These are phyloP conservation scores for Trichoderma sp. DNA, from an alignment of 2,329 filamentous ascomycete genomes.

Conservation along the genomic window DNA sequence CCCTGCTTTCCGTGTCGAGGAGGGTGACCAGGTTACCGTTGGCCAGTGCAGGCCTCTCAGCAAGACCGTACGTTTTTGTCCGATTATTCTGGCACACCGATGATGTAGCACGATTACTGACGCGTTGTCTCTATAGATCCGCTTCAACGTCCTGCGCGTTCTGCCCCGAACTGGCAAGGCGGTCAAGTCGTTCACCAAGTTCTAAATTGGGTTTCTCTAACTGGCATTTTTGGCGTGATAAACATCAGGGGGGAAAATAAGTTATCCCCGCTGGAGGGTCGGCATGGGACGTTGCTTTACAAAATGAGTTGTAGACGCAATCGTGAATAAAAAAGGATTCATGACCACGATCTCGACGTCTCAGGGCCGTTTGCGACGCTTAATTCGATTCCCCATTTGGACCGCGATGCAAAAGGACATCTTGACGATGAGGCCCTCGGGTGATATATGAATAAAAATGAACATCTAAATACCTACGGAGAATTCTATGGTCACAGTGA, in stretches of 20 bases:
- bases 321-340: slow-evolving; percentile 47
- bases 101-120: slow-evolving; percentile 33
- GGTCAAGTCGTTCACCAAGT: slow-evolving; percentile 98
- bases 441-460: slow-evolving; percentile 25
- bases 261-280: slow-evolving; percentile 45
- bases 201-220: slow-evolving; percentile 67
- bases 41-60: slow-evolving; percentile 98
- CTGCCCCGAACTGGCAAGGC: slow-evolving; percentile 95
- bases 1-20: slow-evolving; percentile 99
- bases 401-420: slow-evolving; percentile 20
- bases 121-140: slow-evolving; percentile 62
- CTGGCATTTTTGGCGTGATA: slow-evolving; percentile 61
- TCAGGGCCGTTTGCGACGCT: slow-evolving; percentile 26
- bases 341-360: slow-evolving; percentile 42
- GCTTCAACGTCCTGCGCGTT: slow-evolving; percentile 99
- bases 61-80: slow-evolving; percentile 84
- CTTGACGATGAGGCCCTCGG: slow-evolving; percentile 21
- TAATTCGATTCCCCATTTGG: slow-evolving; percentile 29
- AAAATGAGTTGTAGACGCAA: slow-evolving; percentile 50
- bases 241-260: slow-evolving; percentile 45
- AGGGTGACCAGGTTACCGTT: slow-evolving; percentile 98
- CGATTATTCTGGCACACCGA: too few relatives aligned
- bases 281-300: slow-evolving; percentile 48
- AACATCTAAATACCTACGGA: slow-evolving; percentile 4
- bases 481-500: not conserved